Percentiles rank a stretch among this genome's conserved stretches.
These are phyloP conservation scores for Waltergamsia citrina DNA, from an alignment of 2,329 filamentous ascomycete species.

Conservation along the genomic window DNA sequence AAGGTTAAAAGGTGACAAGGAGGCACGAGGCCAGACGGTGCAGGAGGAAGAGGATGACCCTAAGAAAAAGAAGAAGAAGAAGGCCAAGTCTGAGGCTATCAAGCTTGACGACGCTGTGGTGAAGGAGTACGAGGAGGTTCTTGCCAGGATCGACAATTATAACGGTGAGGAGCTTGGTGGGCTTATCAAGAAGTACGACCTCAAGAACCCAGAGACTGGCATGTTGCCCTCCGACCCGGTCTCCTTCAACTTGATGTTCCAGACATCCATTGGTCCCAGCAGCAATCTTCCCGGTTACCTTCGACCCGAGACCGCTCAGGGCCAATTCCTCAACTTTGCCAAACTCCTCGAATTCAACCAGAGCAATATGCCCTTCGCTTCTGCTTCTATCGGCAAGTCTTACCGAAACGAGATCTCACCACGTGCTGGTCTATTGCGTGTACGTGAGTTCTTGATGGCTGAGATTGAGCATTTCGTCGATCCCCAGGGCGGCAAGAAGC, in stretches of 20 bases:
- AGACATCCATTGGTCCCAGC: conserved; percentile 88
- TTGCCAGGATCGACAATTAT: conserved; percentile 95
- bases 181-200: conserved; percentile 84
- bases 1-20: conserved; percentile 81
- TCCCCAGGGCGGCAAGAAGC: conserved; percentile 89
- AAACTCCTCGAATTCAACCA: conserved; percentile 97
- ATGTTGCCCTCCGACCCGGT: conserved; percentile 71
- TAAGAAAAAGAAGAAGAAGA: conserved; percentile 74
- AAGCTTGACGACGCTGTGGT: conserved; percentile 82
- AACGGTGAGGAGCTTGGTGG: conserved; percentile 75
- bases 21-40: conserved; percentile 76
- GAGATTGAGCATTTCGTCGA: conserved; percentile 99
- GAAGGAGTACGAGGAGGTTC: conserved; percentile 80
- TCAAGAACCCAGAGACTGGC: conserved; percentile 78
- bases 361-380: conserved; percentile 91
- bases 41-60: conserved; percentile 64
- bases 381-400: conserved; percentile 93
- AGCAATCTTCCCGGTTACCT: conserved; percentile 79
- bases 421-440: conserved; percentile 78
- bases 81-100: conserved; percentile 69
- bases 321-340: conserved; percentile 94
- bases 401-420: conserved; percentile 98
- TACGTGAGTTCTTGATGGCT: conserved; percentile 97
- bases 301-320: conserved; percentile 92
- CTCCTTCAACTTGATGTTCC: conserved; percentile 98